phyloP scores from a whole-genome alignment of 345 rosid species.

The Brassica napus region Da-Ae NC_063440.1:16414501-16415000 shows the following conservation, averaged over 20 bases:
- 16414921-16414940: background rate
- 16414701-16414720: no score
- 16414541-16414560: background rate
- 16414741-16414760: no score
- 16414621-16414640: background rate
- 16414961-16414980: background rate
- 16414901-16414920: slow-evolving; percentile 9
- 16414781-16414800: no score
- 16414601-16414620: background rate
- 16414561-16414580: background rate
- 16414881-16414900: slow-evolving; percentile 8
- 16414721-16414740: no score
- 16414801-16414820: no score
- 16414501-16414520: background rate
- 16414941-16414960: slow-evolving; percentile 8
- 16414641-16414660: background rate
- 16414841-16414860: background rate
- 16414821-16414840: background rate
- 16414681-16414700: no score
- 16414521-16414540: background rate
- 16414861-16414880: slow-evolving; percentile 21
- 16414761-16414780: no score
- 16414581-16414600: background rate
- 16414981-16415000: background rate
- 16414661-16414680: no score